phyloP scores from a whole-genome alignment of 192 early-diverging fungal genomes.

The Oehlia diaphana region DNA sequence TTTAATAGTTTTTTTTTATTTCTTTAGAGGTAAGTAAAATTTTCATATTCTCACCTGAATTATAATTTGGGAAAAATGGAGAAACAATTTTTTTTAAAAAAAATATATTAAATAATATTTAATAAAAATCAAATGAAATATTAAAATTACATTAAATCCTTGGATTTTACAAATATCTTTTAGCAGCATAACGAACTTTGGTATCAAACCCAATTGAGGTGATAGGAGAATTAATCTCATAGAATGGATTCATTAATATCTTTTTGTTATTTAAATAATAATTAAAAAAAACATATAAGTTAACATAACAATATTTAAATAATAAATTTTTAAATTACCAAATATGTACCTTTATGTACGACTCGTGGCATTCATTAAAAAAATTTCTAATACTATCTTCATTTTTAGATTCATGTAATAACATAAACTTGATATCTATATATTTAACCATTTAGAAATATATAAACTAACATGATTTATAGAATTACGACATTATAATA shows the following conservation, averaged over 20 bases:
- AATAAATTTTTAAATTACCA: background rate
- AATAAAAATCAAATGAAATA: background rate
- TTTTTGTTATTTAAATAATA: slow-evolving; percentile 38
- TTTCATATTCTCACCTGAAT: background rate
- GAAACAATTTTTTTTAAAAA: background rate
- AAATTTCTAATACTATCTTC: slow-evolving; percentile 80
- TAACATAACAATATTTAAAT: background rate
- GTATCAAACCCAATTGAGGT: slow-evolving; percentile 75
- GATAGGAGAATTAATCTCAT: slow-evolving; percentile 80
- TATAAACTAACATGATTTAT: background rate
- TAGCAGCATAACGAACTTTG: slow-evolving; percentile 72
- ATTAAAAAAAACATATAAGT: background rate
- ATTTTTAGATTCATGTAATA: slow-evolving; percentile 78
- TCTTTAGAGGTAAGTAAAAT: background rate
- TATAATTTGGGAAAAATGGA: background rate
- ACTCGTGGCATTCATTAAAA: slow-evolving; percentile 81
- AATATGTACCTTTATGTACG: slow-evolving; percentile 78
- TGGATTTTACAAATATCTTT: slow-evolving; percentile 60
- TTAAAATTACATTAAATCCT: background rate
- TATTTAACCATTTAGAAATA: background rate
- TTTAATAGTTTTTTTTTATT: too few relatives aligned
- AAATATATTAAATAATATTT: background rate
- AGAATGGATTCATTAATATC: slow-evolving; percentile 89
- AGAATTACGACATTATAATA: background rate
- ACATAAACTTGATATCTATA: slow-evolving; percentile 73